These are phyloP conservation scores for Avena eriantha DNA, from an alignment of 176 grass and related monocot species.

Conservation along the genomic window DNA sequence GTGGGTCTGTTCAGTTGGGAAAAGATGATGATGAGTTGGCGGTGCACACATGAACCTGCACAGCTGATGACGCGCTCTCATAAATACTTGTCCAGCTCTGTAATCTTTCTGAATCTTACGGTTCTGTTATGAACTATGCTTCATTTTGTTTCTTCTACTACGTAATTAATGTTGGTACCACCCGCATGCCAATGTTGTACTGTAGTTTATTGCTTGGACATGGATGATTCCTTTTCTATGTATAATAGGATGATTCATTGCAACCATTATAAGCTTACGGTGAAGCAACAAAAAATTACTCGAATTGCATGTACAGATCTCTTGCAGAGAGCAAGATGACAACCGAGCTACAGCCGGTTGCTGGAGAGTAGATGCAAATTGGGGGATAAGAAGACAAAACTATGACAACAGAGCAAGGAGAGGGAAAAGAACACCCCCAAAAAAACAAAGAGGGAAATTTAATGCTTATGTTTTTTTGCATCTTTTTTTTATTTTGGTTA, in stretches of 20 bases:
- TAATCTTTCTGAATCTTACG: not conserved
- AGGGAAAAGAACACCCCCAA: constrained; percentile 22
- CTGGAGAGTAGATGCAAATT: constrained; percentile 40
- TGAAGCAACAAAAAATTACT: constrained; percentile 50
- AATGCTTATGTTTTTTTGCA: not conserved
- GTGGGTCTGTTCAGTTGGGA: constrained; percentile 43
- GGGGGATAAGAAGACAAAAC: constrained; percentile 30
- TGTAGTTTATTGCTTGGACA: constrained; percentile 36
- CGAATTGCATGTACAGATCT: constrained; percentile 26
- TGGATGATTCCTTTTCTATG: constrained; percentile 11
- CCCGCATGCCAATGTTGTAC: constrained; percentile 2
- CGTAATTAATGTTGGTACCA: constrained; percentile 24
- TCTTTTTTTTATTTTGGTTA: not conserved
- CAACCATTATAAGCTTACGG: constrained; percentile 30
- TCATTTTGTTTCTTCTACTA: constrained; percentile 9
- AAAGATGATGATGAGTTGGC: constrained; percentile 41
- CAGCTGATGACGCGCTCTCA: constrained; percentile 52
- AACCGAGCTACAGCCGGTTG: constrained; percentile 38
- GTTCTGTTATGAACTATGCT: constrained; percentile 37
- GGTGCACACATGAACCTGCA: constrained; percentile 55
- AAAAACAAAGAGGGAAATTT: not conserved
- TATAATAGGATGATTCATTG: constrained; percentile 30
- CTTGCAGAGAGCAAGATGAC: constrained; percentile 49
- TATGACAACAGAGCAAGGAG: constrained; percentile 30
- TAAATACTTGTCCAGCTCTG: constrained; percentile 50